phyloP scores from a whole-genome alignment of 2,329 filamentous ascomycete genomes.

The Sclerotinia minor region DNA sequence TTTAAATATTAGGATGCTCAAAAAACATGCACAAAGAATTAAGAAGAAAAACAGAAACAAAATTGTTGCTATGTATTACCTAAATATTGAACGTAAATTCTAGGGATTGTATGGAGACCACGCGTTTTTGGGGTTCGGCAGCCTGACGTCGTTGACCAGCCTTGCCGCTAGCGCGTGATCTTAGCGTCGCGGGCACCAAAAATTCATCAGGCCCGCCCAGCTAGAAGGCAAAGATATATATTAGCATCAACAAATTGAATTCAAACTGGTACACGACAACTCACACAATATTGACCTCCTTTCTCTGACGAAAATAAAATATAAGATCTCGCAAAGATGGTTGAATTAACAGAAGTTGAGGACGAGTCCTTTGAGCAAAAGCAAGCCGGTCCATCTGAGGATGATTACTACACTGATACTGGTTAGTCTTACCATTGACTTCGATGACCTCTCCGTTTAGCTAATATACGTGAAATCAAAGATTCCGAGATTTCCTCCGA shows the following conservation, averaged over 20 bases:
- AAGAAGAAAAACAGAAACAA: neutral
- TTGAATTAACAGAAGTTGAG: constrained; percentile 94
- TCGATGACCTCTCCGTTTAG: constrained; percentile 23
- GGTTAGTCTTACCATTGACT: constrained; percentile 55
- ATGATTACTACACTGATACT: constrained; percentile 87
- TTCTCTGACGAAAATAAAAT: neutral
- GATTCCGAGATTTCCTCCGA: constrained; percentile 85
- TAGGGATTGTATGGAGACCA: neutral
- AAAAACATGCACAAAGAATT: neutral
- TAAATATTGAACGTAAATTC: too few species aligned
- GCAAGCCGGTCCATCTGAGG: constrained; percentile 65
- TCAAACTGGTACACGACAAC: neutral
- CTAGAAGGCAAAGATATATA: constrained; percentile 6
- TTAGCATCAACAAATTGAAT: neutral
- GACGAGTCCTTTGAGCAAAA: constrained; percentile 87
- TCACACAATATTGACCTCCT: neutral
- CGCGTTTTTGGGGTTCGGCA: neutral
- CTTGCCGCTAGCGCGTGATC: constrained; percentile 20
- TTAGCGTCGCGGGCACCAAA: constrained; percentile 22
- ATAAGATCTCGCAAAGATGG: constrained; percentile 61
- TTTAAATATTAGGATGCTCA: too few species aligned
- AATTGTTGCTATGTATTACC: neutral
- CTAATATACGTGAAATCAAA: constrained; percentile 42
- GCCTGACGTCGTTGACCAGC: constrained; percentile 23
- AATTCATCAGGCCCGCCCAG: constrained; percentile 9